Base-by-base conservation (phyloP, 768 basidiomycete species). In the Xerocomellus intermedius region DNA sequence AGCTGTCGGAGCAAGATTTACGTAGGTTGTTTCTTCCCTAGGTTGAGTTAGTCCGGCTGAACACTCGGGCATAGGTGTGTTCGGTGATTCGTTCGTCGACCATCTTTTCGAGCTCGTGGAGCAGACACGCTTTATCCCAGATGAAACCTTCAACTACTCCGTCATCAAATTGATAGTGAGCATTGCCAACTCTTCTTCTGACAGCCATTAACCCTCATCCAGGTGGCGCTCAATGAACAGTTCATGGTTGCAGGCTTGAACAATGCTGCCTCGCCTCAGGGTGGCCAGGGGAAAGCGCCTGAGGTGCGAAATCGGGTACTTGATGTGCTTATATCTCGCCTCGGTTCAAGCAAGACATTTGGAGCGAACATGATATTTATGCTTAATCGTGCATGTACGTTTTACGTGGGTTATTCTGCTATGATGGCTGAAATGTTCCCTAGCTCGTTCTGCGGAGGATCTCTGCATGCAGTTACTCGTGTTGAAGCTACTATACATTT, bases 361-460 rank as follows among this genome's bases (percentile, higher is more conserved):
- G 94, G 95, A 4, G 95, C 94, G 74, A 99, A 98, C 68, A 83
- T 99, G 80, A 98, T 99, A 53, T 99, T 98, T 72, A 99, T 99
- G 90, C 77, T 99, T 42, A 98, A 99, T 65, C 86, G 97, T 55
- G 90, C 95, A 42, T 82, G 94, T 95, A 66, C 63, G 90, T 79
- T 13, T 36, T 35, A 17, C 36, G n/a, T 51, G 17, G 8, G 6
- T 17, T n/a, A 9, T 48, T 32, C 42, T 35, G 54, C 10, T 52
- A 44, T 42, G 38, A 5, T 24, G 4, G n/a, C 56, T 62, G 49
- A 64, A 41, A 30, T 42, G 16, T 38, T 49, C n/a, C 16, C n/a
- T 33, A 94, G 94, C 87, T 64, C 84, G 86, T 39, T 89, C 89
- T 0, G 78, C 91, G 8, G 97, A 99, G 64, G 96, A 94, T 65